Conservation (phyloP, 164 flowering plant species). For the Kingdonia uniflora region DNA sequence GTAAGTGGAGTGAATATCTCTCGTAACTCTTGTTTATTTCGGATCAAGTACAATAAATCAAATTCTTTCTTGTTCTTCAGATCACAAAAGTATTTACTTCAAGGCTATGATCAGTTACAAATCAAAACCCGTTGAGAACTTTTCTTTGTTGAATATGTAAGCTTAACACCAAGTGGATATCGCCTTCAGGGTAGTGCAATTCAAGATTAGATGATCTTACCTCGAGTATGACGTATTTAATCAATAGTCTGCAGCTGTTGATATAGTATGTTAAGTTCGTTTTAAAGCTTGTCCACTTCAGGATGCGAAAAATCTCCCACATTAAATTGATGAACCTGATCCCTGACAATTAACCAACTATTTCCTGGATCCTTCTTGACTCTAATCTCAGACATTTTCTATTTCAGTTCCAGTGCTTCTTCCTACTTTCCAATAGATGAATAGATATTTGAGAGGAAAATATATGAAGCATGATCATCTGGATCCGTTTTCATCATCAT, state of each 20-base stretch:
- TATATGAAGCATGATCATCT: conserved; percentile 15
- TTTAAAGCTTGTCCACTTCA: conserved; percentile 6
- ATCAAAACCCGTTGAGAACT: too few species aligned
- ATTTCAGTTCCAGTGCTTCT: conserved; percentile 17
- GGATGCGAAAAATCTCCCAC: conserved; percentile 16
- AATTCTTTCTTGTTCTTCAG: too few species aligned
- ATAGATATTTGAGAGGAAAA: conserved; percentile 20
- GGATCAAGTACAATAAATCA: too few species aligned
- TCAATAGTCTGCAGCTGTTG: conserved; percentile 9
- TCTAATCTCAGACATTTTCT: conserved; percentile 13
- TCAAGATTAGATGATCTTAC: too few species aligned
- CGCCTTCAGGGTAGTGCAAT: too few species aligned
- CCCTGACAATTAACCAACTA: conserved; percentile 20
- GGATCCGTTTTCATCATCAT: conserved; percentile 19
- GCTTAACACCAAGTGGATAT: too few species aligned
- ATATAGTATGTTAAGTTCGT: conserved; percentile 7
- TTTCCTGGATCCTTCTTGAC: conserved; percentile 20
- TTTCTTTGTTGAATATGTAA: too few species aligned
- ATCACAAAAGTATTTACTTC: too few species aligned
- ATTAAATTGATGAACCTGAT: conserved; percentile 12
- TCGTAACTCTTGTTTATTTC: conserved; percentile 2
- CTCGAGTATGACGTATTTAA: too few species aligned
- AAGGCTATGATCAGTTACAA: too few species aligned
- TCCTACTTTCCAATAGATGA: conserved; percentile 15
- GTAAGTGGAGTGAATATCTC: background rate